phyloP scores from a whole-genome alignment of 1,139 yeast genomes.

The Blastobotrys buckinghamii region DNA sequence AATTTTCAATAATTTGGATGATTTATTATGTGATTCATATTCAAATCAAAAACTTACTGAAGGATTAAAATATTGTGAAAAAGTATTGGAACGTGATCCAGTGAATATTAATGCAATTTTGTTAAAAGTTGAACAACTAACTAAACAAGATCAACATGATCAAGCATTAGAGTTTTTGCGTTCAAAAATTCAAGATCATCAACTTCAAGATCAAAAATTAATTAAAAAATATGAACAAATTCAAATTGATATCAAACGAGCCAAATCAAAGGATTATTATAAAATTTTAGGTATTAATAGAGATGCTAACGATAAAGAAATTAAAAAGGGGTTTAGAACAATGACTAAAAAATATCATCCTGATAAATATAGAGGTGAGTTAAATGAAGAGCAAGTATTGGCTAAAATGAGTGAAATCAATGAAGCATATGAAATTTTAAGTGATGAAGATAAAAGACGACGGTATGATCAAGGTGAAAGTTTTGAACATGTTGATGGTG shows the following conservation, averaged over 20 bases:
- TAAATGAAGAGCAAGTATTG: slow-evolving; percentile 67
- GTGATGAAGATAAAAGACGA: slow-evolving; percentile 57
- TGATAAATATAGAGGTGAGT: slow-evolving; percentile 72
- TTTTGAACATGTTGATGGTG: slow-evolving; percentile 14
- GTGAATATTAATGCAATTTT: slow-evolving; percentile 44
- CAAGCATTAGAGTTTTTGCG: slow-evolving; percentile 40
- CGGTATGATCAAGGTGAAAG: slow-evolving; percentile 58
- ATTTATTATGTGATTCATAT: slow-evolving; percentile 45
- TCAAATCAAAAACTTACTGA: slow-evolving; percentile 33
- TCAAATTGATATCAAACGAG: slow-evolving; percentile 46
- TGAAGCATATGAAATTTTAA: slow-evolving; percentile 83
- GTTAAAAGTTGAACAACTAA: slow-evolving; percentile 41
- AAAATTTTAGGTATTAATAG: slow-evolving; percentile 64
- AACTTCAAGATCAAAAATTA: slow-evolving; percentile 41
- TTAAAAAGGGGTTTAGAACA: slow-evolving; percentile 75
- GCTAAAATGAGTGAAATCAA: slow-evolving; percentile 86
- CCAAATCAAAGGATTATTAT: slow-evolving; percentile 69
- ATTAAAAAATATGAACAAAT: slow-evolving; percentile 48
- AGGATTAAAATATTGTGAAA: slow-evolving; percentile 37
- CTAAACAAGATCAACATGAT: slow-evolving; percentile 38
- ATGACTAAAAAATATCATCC: slow-evolving; percentile 85
- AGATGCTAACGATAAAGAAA: slow-evolving; percentile 65
- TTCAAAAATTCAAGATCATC: slow-evolving; percentile 40
- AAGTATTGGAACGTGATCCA: slow-evolving; percentile 31
- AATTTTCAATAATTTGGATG: slow-evolving; percentile 20